Percentiles rank a stretch among this genome's conserved stretches.
Conservation (phyloP, 2,329 filamentous ascomycete species). For the Aureobasidium melanogenum region DNA sequence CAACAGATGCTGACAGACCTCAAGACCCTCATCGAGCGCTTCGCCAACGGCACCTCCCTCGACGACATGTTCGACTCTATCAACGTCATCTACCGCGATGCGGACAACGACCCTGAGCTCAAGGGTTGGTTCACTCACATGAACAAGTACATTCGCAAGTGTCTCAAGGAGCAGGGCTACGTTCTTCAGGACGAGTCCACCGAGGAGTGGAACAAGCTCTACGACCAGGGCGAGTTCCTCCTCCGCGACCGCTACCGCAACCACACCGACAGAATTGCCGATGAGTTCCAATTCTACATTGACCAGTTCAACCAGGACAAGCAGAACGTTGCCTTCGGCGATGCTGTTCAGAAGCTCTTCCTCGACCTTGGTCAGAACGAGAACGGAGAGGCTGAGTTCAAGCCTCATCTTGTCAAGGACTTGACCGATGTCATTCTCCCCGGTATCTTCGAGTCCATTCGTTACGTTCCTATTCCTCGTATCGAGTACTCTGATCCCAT, state of each 20-base stretch:
- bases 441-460: conserved; percentile 68
- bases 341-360: conserved; percentile 76
- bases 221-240: conserved; percentile 77
- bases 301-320: conserved; percentile 84
- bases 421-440: conserved; percentile 80
- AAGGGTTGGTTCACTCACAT: conserved; percentile 80
- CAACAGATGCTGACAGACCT: conserved; percentile 42
- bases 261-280: conserved; percentile 77
- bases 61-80: conserved; percentile 81
- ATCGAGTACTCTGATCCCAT: conserved; percentile 83
- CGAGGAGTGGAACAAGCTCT: conserved; percentile 72
- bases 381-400: conserved; percentile 78
- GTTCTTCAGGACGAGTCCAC: conserved; percentile 75
- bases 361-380: conserved; percentile 80
- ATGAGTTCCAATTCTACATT: conserved; percentile 83
- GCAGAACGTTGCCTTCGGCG: conserved; percentile 72
- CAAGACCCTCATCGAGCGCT: conserved; percentile 75
- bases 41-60: conserved; percentile 86
- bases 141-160: conserved; percentile 69
- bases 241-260: conserved; percentile 79
- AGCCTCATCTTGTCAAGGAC: conserved; percentile 87
- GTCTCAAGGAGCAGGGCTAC: conserved; percentile 81
- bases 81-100: conserved; percentile 76
- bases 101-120: conserved; percentile 77
- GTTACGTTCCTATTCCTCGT: conserved; percentile 85